Percentiles rank a stretch among this genome's conserved stretches.
phyloP scores from a whole-genome alignment of 495 filamentous ascomycete genomes.

The Pyrenopolyporus hunteri region DNA sequence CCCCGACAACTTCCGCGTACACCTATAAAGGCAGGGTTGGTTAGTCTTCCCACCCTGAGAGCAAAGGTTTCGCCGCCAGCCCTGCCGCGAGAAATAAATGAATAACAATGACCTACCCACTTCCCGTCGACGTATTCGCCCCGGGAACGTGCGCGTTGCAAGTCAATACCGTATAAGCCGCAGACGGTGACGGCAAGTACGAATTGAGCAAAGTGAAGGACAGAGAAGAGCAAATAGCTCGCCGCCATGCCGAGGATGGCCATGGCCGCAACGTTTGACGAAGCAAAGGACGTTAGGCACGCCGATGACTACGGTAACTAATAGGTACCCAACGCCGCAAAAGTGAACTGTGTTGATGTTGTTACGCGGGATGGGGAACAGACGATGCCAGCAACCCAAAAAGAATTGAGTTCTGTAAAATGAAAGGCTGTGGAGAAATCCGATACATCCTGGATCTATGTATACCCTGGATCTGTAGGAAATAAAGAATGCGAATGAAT shows the following conservation, averaged over 20 bases:
- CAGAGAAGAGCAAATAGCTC: slow-evolving; percentile 54
- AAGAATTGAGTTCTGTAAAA: too few species aligned
- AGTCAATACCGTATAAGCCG: slow-evolving; percentile 78
- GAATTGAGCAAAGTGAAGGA: slow-evolving; percentile 73
- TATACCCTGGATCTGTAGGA: too few species aligned
- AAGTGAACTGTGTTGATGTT: background rate
- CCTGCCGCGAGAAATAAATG: background rate
- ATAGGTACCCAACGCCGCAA: background rate
- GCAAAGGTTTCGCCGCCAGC: background rate
- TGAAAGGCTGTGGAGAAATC: background rate
- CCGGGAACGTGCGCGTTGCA: slow-evolving; percentile 62
- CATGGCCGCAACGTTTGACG: slow-evolving; percentile 28
- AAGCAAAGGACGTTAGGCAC: background rate
- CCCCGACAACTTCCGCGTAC: slow-evolving; percentile 71
- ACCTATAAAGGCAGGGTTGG: slow-evolving; percentile 46
- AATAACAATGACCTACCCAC: slow-evolving; percentile 59
- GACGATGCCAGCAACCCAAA: too few species aligned
- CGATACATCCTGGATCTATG: too few species aligned
- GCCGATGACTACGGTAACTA: background rate
- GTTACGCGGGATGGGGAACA: background rate
- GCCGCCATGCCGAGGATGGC: slow-evolving; percentile 40
- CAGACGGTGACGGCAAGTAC: slow-evolving; percentile 74
- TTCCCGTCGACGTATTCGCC: slow-evolving; percentile 61
- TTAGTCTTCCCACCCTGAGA: slow-evolving; percentile 4
- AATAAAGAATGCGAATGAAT: too few species aligned